Base-by-base conservation (phyloP, 768 basidiomycete species). In the Trametes cinnabarina region DNA sequence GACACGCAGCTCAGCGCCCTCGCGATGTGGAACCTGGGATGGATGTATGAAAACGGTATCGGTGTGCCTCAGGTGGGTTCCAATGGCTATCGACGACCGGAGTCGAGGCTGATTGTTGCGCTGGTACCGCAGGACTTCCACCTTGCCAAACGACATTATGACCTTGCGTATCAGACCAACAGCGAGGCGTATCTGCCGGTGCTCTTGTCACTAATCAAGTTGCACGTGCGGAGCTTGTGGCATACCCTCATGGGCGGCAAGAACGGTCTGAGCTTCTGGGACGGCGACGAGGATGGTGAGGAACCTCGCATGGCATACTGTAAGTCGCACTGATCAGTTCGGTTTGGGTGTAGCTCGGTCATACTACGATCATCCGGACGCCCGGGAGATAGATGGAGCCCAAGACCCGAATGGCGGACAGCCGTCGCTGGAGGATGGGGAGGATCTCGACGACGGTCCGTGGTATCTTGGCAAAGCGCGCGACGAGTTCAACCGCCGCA, bases 1-100 rank as follows among this genome's bases (percentile, higher is more conserved):
- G 93, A 94, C 62, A 95, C 92, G 2, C 92, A 95, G 60, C 65
- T 89, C 65, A 97, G 94, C 64, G 94, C 97, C 1, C 77, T 98
- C 62, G 94, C 97, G 1, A 92, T 97, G 87, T 98, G 94, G 94
- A 97, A 98, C 68, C 75, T 98, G 11, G 97, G 96, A 1, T 98
- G 92, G 92, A 98, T 98, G 97, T 98, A 98, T 71, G 96, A 98
- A 74, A 92, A 94, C 65, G 97, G 97, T 0, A 71, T 91, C 20
- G 97, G 97, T 2, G 92, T 98, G 0, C 85, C 90, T 23, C 88
- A 90, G 79, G 92, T 91, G 60, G 61, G 76, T 61, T 46, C 28
- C 6, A 43, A 28, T 11, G 28, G 26, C 19, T 35, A 14, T 57
- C 25, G n/a, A n/a, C n/a, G n/a, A 10, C 17, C 17, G n/a, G 23